phyloP scores from a whole-genome alignment of 768 basidiomycete species.

The Leccinum boreale region DNA sequence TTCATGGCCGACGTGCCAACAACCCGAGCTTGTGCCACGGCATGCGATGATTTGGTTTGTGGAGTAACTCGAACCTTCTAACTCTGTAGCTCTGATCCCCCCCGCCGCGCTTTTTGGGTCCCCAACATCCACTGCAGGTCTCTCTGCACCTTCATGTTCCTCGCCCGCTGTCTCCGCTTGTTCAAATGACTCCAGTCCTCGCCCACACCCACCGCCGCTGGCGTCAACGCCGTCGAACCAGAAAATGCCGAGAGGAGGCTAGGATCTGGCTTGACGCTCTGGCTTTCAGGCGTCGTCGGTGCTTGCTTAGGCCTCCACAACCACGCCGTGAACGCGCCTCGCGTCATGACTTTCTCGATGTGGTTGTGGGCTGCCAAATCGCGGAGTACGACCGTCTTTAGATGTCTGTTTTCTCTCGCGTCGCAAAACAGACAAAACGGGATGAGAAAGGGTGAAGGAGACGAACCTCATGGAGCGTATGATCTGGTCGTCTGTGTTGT shows the following conservation, averaged over 20 bases:
- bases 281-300: not conserved
- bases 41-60: no score
- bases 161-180: constrained; percentile 46
- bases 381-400: constrained; percentile 52
- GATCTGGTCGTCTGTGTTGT: constrained; percentile 39
- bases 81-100: not conserved
- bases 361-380: constrained; percentile 40
- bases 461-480: constrained; percentile 54
- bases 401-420: constrained; percentile 37
- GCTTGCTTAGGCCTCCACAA: constrained; percentile 33
- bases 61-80: not conserved
- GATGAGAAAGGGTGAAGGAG: not conserved
- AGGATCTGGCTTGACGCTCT: not conserved
- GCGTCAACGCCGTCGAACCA: constrained; percentile 10
- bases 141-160: constrained; percentile 43
- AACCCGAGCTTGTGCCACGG: no score
- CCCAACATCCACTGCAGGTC: constrained; percentile 41
- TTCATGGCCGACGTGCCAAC: no score
- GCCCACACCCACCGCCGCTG: constrained; percentile 31
- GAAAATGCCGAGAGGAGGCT: not conserved
- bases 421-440: not conserved
- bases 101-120: constrained; percentile 25
- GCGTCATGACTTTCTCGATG: constrained; percentile 41
- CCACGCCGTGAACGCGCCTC: constrained; percentile 36
- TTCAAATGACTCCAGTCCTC: constrained; percentile 57